Evolutionary conservation across 345 rosid genomes (phyloP), one percentile per base, ranked within the genome.

Genomic region (Acer negundo): DNA sequence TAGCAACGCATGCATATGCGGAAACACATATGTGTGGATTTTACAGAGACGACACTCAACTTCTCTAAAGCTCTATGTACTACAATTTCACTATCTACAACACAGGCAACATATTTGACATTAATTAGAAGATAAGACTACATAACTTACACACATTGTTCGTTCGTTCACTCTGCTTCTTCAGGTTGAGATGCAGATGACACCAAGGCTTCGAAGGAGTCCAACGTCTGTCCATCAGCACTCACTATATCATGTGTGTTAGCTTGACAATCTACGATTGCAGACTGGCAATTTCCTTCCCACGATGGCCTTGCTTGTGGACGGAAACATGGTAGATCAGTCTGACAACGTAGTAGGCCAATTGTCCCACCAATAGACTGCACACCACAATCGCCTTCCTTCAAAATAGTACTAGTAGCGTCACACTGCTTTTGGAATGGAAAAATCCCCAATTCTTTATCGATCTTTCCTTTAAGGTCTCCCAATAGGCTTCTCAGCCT

Each of bases 401-500:
- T 78, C 79, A 76, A 71, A 24, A 73, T 23, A 64, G 83, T 58
- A 35, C 6, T 35, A 72, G 28, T 38, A 66, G 80, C 42, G 61
- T 42, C 56, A 63, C 83, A 70, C 78, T 75, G 85, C 79, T 84
- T 85, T 72, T 82, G 82, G 80, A 84, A 80, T 12, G 91, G 89
- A 76, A 83, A 82, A 64, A 72, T 79, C 31, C 88, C 86, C 74
- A 93, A 78, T 66, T 89, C 93, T 47, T 64, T 69, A 58, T 86
- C 92, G 53, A 92, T 86, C 75, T 84, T 90, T 23, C 81, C 88
- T 62, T 86, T 87, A 70, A 92, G 72, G 42, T 86, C 91, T 4
- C 75, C 81, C 79, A 89, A 58, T 51, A 90, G 81, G 77, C 84
- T 66, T 62, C 84, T 83, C 49, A 93, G 85, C 80, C 89, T 90